Evolutionary conservation across 2,329 filamentous ascomycete genomes (phyloP), one percentile per base, ranked within the genome.

Genomic region (Trichocomaceae sp.): DNA sequence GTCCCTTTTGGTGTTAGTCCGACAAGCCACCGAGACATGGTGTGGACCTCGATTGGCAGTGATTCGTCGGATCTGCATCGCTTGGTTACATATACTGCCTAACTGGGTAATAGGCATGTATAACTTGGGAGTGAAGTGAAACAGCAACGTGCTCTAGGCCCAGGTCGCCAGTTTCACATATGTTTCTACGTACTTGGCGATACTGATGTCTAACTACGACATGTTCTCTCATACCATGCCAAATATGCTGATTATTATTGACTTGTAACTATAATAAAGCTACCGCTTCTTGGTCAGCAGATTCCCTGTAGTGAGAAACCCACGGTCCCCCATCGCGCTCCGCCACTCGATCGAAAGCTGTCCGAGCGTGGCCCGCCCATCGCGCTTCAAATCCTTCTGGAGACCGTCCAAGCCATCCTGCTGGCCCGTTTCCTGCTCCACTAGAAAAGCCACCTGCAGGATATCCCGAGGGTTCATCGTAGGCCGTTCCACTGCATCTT

Each of bases 331-430:
- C 86, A 96, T 91, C 58, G 88, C 83, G 37, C 87, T 87, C 59
- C 88, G 81, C 93, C 93, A 99, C 53, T 89, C 86, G 57, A 97
- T 87, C 44, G 85, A 86, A 61, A 97, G 72, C 59, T 93, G 84
- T 5, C 91, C 92, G 66, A 97, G 83, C 19, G 85, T 76, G 37
- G 87, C 75, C 58, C 79, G 75, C 17, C 75, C 74, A 58, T 76
- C 72, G 33, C 72, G 71, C 41, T 72, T 75, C 60, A 82, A 75
- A 49, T 76, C 75, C 57, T 72, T 74, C 39, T 71, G 69, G 10
- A 74, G 57, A 9, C 79, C 80, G 57, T 86, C 84, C 29, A 76
- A 59, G 6, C 71, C 71, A 41, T 75, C 72, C 42, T 73, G 66
- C n/a, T 70, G 67, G 3, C 70, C 71, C 52, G 75, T 71, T 55